Evolutionary conservation across 306 rosid species (phyloP), one percentile per base, ranked within the genome.

Genomic region (Trifolium subterraneum): DNA sequence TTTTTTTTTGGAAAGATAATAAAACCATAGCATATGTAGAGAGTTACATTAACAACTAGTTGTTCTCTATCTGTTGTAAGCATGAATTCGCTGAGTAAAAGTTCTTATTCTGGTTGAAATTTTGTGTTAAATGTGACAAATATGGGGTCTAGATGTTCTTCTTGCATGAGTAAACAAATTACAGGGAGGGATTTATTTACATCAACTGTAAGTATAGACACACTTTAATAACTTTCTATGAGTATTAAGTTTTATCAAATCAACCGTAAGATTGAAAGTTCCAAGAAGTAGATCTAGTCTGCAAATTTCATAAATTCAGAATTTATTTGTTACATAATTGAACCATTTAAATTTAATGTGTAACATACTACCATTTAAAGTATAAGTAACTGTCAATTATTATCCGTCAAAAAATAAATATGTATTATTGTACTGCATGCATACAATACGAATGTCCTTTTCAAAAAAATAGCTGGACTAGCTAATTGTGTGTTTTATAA

Each of bases 121-220:
- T 29, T 10, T 39, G 47, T 59, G 18, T 64, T 47, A 64, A 74
- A 79, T 74, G 47, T 35, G 77, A 55, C 71, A 50, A 56, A 44
- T 55, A 59, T 10, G 47, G 50, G 58, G 48, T 68, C 33, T 59
- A 36, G 52, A 22, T 64, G 48, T 42, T 52, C 39, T 59, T 54
- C 27, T 39, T 47, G 38, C 36, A 9, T 18, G 59, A 19, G 27
- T 78, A 22, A 31, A 60, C 48, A 29, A 54, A 29, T 29, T 29
- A 29, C 5, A 6, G 33, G 33, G 6, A 29, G 33, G 33, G 33
- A 29, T 29, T 29, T 29, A 29, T 29, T 29, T 29, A 29, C 33
- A 29, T 29, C 33, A 29, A 29, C 33, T 29, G 33, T 29, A 29
- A 29, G 33, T 29, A 29, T 29, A 6, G 33, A 29, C 33, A 35